Conservation (phyloP, 169 alveolate species). For the Cryptosporidium andersoni region DNA sequence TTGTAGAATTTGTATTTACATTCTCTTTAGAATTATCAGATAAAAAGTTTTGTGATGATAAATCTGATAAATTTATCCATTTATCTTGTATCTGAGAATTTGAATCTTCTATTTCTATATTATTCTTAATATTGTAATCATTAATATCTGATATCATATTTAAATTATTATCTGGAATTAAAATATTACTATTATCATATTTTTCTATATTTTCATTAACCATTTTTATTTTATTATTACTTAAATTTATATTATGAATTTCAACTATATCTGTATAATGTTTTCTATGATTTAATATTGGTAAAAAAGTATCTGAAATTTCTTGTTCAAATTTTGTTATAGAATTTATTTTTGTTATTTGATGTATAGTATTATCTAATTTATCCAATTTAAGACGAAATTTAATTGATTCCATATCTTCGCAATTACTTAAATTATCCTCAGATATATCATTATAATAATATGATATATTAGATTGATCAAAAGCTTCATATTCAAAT, state of each 20-base stretch:
- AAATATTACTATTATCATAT: not conserved
- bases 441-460: not conserved
- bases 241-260: not conserved
- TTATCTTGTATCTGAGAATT: not conserved
- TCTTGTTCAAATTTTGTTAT: no score
- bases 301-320: not conserved
- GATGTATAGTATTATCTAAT: no score
- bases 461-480: not conserved
- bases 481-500: conserved; percentile 35
- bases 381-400: no score
- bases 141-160: no score
- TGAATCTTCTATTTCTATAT: not conserved
- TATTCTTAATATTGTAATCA: not conserved
- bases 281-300: not conserved
- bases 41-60: not conserved
- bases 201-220: conserved; percentile 2
- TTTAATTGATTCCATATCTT: no score
- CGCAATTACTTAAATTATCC: not conserved
- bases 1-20: not conserved
- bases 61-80: not conserved
- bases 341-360: no score
- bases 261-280: not conserved
- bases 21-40: not conserved
- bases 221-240: not conserved
- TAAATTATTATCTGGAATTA: no score